Base-by-base conservation (phyloP, 768 basidiomycete species). In the Russula earlei region DNA sequence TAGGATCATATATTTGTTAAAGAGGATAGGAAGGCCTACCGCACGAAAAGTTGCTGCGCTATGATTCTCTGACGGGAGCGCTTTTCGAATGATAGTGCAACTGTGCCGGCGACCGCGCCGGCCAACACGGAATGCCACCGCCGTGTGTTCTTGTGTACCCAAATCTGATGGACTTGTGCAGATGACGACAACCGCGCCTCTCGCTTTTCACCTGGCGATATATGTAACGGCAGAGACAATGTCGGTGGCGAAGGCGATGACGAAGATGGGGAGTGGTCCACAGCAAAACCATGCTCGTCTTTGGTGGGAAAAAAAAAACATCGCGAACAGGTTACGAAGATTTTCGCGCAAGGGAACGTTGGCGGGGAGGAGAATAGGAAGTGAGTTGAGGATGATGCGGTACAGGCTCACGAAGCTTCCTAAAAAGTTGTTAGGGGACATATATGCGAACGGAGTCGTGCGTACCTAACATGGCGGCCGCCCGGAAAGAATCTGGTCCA, bases 21-120 rank as follows among this genome's bases (percentile, higher is more conserved):
- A 31, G 22, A 33, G 22, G 38, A 1, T 15, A 20, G 8, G 17
- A 15, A n/a, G 40, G 72, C 82, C 45, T 56, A 85, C 90, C 91
- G 81, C 50, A 95, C 91, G 69, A 95, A 91, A 63, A 93, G 67
- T 69, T 94, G 92, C 65, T 94, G 91, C 0, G 85, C 86, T 59
- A 93, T 85, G 19, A 78, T 77, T 12, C 72, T 69, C 51, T 88
- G 74, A 31, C 87, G 69, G 4, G 76, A 76, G 60, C 72, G 75
- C 67, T 82, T 89, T 72, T 93, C 91, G 67, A 85, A 90, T 64
- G 85, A 73, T 42, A 95, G 80, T 1, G 83, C 83, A 3, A 86
- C 55, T 1, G 79, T 82, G 17, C 89, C 89, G 0, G 87, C 83
- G 19, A 90, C 59, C 0, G 83, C 77, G 8, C 91, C 91, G 1